phyloP scores from a whole-genome alignment of 2,329 filamentous ascomycete species.

The Beauveria pseudobassiana region DNA sequence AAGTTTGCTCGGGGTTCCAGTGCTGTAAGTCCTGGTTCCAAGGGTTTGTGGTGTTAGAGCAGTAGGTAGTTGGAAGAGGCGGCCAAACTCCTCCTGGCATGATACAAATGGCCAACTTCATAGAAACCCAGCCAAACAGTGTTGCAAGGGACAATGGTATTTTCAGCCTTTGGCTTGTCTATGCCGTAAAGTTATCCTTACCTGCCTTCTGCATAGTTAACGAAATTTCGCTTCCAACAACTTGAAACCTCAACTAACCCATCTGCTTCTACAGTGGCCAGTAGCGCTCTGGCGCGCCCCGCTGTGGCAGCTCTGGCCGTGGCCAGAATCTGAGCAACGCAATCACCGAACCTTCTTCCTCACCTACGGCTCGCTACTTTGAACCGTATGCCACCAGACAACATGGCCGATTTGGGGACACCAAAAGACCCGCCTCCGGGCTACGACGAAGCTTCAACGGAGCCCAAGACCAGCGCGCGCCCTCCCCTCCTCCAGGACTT shows the following conservation, averaged over 20 bases:
- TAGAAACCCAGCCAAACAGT: too few species aligned
- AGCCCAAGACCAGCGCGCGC: slow-evolving; percentile 25
- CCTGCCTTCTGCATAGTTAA: neutral
- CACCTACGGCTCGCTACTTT: neutral
- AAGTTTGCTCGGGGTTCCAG: too few species aligned
- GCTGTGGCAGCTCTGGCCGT: neutral
- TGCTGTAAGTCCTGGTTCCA: too few species aligned
- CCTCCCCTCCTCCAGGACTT: slow-evolving; percentile 24
- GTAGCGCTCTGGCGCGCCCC: neutral
- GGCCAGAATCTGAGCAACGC: neutral
- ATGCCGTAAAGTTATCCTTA: neutral
- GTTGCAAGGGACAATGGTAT: too few species aligned
- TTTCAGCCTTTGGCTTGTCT: neutral
- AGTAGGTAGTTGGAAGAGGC: too few species aligned
- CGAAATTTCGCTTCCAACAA: neutral
- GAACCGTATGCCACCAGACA: slow-evolving; percentile 22
- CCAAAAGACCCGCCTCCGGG: slow-evolving; percentile 31
- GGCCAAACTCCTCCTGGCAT: too few species aligned
- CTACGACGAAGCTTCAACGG: slow-evolving; percentile 34
- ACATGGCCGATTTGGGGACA: slow-evolving; percentile 22
- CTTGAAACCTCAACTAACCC: neutral
- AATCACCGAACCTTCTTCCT: neutral
- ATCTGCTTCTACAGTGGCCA: neutral
- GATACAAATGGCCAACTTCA: too few species aligned
- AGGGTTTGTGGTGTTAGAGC: too few species aligned